Evolutionary conservation across 2,329 filamentous ascomycete genomes (phyloP).

Genomic region (Exophiala sideris): DNA sequence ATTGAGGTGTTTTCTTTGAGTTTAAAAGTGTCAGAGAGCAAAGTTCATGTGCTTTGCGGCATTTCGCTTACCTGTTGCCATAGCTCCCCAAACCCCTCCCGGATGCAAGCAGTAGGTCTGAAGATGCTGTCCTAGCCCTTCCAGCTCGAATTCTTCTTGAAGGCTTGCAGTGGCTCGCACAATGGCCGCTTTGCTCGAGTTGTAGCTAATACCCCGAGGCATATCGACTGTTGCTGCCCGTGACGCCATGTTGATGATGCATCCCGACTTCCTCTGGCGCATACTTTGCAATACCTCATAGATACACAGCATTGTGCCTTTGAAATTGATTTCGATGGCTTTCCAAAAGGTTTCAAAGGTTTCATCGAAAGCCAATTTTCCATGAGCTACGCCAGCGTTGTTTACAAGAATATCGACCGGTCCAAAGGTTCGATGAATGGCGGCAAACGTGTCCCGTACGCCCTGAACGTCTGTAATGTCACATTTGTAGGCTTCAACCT

Average conservation of each 20-base stretch:
- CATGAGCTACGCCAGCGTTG: constrained; percentile 27
- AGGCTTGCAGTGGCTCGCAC: constrained; percentile 3
- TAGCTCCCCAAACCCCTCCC: constrained; percentile 2
- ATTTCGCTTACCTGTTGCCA: neutral
- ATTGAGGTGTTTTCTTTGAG: neutral
- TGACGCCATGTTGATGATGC: constrained; percentile 11
- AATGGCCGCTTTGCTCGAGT: constrained; percentile 5
- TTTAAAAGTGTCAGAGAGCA: neutral
- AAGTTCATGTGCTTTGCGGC: neutral
- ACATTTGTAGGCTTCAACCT: constrained; percentile 16
- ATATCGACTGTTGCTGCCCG: constrained; percentile 5
- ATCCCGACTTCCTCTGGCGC: constrained; percentile 3
- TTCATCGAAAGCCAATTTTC: constrained; percentile 18
- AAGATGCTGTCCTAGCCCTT: neutral
- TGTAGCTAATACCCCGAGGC: constrained; percentile 2
- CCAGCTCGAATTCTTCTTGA: constrained; percentile 3
- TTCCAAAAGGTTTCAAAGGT: constrained; percentile 4
- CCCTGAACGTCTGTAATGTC: constrained; percentile 26
- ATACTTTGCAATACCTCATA: constrained; percentile 3
- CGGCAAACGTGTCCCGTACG: constrained; percentile 8
- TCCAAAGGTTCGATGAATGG: neutral
- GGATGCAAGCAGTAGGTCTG: constrained; percentile 9
- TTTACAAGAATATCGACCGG: constrained; percentile 27
- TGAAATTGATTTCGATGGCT: constrained; percentile 8
- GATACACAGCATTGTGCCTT: constrained; percentile 1